A percentile compares a stretch with the other conserved stretches of the same genome.
These are phyloP conservation scores for Paramecium primaurelia DNA, from an alignment of 73 alveolate species.

Conservation along the genomic window DNA sequence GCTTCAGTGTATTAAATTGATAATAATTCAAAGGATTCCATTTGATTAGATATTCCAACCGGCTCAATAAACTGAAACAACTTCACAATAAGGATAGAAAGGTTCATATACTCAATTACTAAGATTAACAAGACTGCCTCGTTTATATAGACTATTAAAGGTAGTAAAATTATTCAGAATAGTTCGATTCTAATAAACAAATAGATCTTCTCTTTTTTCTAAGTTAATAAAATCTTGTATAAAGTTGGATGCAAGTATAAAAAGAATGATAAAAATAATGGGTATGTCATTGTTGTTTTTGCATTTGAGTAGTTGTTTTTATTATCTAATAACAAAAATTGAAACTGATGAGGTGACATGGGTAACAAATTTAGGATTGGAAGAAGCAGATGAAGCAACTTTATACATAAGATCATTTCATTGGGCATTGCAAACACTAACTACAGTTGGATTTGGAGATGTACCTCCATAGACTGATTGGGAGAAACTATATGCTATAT, in stretches of 20 bases:
- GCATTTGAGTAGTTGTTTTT: conserved; percentile 66
- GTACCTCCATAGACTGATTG: too few relatives aligned
- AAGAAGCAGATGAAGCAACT: neutral
- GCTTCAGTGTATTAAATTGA: neutral
- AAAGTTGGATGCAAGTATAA: conserved; percentile 58
- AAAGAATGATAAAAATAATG: conserved; percentile 60
- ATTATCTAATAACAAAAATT: conserved; percentile 34
- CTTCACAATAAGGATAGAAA: neutral
- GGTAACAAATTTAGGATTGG: conserved; percentile 46
- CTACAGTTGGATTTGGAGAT: too few relatives aligned
- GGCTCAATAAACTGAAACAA: neutral
- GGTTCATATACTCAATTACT: conserved; percentile 26
- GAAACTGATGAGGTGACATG: conserved; percentile 59
- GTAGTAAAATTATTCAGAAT: conserved; percentile 54
- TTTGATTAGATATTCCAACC: conserved; percentile 31
- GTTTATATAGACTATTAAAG: conserved; percentile 61
- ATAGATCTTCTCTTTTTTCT: conserved; percentile 8
- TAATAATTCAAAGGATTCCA: neutral
- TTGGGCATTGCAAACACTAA: too few relatives aligned
- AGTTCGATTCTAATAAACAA: conserved; percentile 48
- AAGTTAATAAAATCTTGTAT: neutral
- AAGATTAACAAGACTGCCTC: conserved; percentile 62
- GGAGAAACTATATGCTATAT: conserved; percentile 49
- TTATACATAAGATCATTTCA: too few relatives aligned
- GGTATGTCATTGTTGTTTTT: conserved; percentile 51